Evolutionary conservation across 257 asterid species (phyloP).

Genomic region (Fraxinus quadrangulata): DNA sequence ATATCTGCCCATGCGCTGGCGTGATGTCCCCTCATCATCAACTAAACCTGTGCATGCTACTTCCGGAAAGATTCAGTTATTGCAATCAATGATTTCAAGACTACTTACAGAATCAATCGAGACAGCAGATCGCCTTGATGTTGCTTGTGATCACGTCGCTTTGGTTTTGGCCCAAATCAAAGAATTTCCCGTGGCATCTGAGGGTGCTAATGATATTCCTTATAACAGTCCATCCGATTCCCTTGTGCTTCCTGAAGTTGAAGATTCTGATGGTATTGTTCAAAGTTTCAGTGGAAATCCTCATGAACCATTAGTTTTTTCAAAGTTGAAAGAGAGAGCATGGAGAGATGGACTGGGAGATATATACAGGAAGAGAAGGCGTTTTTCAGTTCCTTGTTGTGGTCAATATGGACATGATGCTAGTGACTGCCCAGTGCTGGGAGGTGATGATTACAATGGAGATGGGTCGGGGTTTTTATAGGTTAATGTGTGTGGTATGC

Average conservation of each 20-base stretch:
- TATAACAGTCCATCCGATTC: constrained; percentile 55
- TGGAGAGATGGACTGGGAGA: constrained; percentile 47
- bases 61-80: constrained; percentile 43
- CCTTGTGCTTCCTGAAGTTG: constrained; percentile 50
- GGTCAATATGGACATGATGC: constrained; percentile 52
- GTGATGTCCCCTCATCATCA: constrained; percentile 22
- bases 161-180: constrained; percentile 46
- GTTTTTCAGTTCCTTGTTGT: constrained; percentile 45
- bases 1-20: constrained; percentile 56
- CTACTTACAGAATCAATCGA: constrained; percentile 52
- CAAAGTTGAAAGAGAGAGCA: constrained; percentile 46
- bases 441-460: constrained; percentile 41
- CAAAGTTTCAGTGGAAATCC: constrained; percentile 42
- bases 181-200: constrained; percentile 41
- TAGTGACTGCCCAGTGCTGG: constrained; percentile 44
- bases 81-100: constrained; percentile 50
- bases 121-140: constrained; percentile 57
- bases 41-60: constrained; percentile 27
- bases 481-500: constrained; percentile 2
- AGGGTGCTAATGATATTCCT: constrained; percentile 32
- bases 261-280: constrained; percentile 55
- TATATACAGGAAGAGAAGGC: constrained; percentile 50
- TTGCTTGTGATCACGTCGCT: constrained; percentile 52
- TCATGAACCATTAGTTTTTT: constrained; percentile 33
- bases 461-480: constrained; percentile 49